Evolutionary conservation across 2,329 filamentous ascomycete species (phyloP), one percentile per base, ranked within the genome.

Genomic region (Ophiostoma sp.): DNA sequence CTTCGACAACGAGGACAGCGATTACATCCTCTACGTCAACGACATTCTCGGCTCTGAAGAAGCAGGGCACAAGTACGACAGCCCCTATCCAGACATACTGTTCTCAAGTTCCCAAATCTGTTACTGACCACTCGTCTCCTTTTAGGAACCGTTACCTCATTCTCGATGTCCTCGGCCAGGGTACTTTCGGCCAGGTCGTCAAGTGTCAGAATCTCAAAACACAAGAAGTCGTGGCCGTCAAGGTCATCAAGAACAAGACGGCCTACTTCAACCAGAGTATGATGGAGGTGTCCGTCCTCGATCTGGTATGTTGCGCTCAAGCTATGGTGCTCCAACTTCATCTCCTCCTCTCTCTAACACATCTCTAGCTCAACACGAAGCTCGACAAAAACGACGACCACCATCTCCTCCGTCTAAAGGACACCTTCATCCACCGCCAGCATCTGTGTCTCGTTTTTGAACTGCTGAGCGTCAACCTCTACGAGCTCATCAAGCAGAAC

Each of bases 231-330:
- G 96, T 99, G 61, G 96, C 96, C 3, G 96, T 99, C 77, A 99
- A 99, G 84, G 96, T 99, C 72, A 96, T 99, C 84, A 99, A 99
- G 85, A 99, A 99, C 83, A 91, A 95, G 79, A 99, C 96, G 1
- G 96, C 96, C 50, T 99, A 99, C 82, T 99, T 99, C 85, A 99
- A 99, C 81, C 96, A 99, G 83, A 98, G 96, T 82, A 99, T 99
- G 96, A 99, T 99, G 96, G 96, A 99, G 81, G 96, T 99, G 42
- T 99, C 96, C 1, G 96, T 99, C 31, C 87, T 99, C 73, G 96
- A 99, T 82, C 81, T 99, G 87, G 94, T 97, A 87, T 73, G 89
- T 70, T 12, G 11, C 11, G 2, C 61, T 6, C 61, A 15, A n/a
- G 1, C 12, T 4, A 77, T 48, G 42, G 25, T 33, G 36, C 22